phyloP scores from a whole-genome alignment of 2,329 filamentous ascomycete genomes.

The Echinosphaeria canescens region DNA sequence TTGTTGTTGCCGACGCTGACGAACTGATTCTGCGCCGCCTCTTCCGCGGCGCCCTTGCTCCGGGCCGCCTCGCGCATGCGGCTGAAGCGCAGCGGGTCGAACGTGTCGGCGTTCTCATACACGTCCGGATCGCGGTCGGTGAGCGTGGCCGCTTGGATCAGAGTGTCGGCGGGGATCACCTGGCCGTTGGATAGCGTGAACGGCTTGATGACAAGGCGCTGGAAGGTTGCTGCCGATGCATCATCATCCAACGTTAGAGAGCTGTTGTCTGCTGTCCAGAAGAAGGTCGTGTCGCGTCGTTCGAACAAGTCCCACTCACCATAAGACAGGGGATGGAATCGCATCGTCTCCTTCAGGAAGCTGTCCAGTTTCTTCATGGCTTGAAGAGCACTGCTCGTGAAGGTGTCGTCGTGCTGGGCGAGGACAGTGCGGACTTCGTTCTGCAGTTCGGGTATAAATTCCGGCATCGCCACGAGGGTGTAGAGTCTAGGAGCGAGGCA shows the following conservation, averaged over 20 bases:
- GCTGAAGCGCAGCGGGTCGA: constrained; percentile 17
- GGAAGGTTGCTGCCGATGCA: constrained; percentile 16
- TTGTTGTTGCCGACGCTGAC: constrained; percentile 12
- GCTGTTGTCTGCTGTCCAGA: no score
- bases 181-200: constrained; percentile 32
- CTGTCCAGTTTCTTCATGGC: constrained; percentile 13
- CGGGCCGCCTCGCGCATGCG: constrained; percentile 10
- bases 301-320: constrained; percentile 12
- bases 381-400: constrained; percentile 9
- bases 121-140: constrained; percentile 14
- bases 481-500: constrained; percentile 25
- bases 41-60: constrained; percentile 8
- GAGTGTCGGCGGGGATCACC: constrained; percentile 18
- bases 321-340: constrained; percentile 7
- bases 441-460: constrained; percentile 25
- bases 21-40: constrained; percentile 16
- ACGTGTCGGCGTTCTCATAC: constrained; percentile 13
- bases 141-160: constrained; percentile 17
- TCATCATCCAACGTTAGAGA: constrained; percentile 1
- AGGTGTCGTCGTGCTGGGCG: constrained; percentile 9
- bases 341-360: constrained; percentile 11
- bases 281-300: neutral
- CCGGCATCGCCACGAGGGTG: constrained; percentile 24
- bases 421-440: constrained; percentile 22
- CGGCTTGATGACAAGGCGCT: constrained; percentile 23